Conservation (phyloP, 768 basidiomycete genomes). For the Tephrocybe sp. region DNA sequence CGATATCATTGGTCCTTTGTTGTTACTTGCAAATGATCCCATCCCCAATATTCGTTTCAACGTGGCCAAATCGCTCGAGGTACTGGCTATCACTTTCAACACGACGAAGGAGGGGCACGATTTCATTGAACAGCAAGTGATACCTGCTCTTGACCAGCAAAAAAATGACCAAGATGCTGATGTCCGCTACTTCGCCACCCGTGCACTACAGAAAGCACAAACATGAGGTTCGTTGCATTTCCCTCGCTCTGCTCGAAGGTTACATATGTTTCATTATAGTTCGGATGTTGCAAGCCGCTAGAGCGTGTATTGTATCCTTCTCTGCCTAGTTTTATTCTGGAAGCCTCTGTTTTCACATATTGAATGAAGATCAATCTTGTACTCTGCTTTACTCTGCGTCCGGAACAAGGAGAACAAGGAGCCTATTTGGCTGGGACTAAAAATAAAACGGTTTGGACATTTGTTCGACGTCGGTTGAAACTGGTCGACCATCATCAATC, state of each 20-base stretch:
- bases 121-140: constrained; percentile 69
- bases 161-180: constrained; percentile 92
- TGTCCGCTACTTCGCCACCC: constrained; percentile 90
- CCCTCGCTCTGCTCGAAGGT: not conserved
- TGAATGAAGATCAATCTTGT: not conserved
- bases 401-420: not conserved
- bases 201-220: constrained; percentile 65
- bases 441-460: not conserved
- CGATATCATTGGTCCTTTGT: constrained; percentile 81
- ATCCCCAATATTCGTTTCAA: constrained; percentile 99
- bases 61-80: constrained; percentile 93
- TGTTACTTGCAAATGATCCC: constrained; percentile 81
- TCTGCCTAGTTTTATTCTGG: not conserved
- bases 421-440: not conserved
- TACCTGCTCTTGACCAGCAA: constrained; percentile 84
- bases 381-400: not conserved
- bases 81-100: constrained; percentile 74
- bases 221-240: constrained; percentile 8
- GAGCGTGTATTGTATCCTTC: not conserved
- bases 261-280: constrained; percentile 26
- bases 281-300: not conserved
- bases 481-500: no score
- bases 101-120: constrained; percentile 66
- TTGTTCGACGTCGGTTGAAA: not conserved
- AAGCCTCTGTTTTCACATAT: not conserved